These are phyloP conservation scores for Cladosporium oxysporum DNA, from an alignment of 2,329 filamentous ascomycete genomes.

Conservation along the genomic window DNA sequence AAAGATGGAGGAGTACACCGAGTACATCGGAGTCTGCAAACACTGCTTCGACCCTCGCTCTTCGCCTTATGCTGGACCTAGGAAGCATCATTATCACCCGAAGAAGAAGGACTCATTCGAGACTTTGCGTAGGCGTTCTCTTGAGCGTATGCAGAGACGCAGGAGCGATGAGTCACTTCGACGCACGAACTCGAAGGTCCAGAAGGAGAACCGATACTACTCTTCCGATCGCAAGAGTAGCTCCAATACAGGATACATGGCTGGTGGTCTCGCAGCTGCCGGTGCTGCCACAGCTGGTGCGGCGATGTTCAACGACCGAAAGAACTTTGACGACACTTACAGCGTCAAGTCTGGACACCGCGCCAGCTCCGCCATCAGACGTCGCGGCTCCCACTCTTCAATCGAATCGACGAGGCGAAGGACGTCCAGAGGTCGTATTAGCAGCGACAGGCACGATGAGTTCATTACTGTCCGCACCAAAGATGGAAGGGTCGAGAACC, in stretches of 20 bases:
- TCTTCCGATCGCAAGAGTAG: slow-evolving; percentile 51
- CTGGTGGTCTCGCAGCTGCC: slow-evolving; percentile 56
- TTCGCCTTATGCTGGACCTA: slow-evolving; percentile 58
- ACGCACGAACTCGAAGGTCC: slow-evolving; percentile 47
- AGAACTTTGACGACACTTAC: slow-evolving; percentile 63
- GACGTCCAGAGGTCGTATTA: slow-evolving; percentile 23
- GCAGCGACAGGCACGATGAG: slow-evolving; percentile 25
- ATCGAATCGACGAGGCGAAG: slow-evolving; percentile 32
- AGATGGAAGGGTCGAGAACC: slow-evolving; percentile 35
- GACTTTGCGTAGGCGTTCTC: slow-evolving; percentile 31
- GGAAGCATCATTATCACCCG: slow-evolving; percentile 59
- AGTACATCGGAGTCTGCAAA: slow-evolving; percentile 66
- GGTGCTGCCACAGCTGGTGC: slow-evolving; percentile 52
- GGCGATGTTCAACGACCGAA: slow-evolving; percentile 51
- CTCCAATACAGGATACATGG: slow-evolving; percentile 52
- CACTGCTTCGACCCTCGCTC: slow-evolving; percentile 65
- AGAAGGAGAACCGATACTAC: slow-evolving; percentile 61
- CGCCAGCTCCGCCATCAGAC: slow-evolving; percentile 37
- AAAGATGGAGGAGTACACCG: slow-evolving; percentile 67
- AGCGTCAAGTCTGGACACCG: slow-evolving; percentile 57
- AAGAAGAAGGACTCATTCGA: slow-evolving; percentile 35
- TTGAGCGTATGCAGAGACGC: slow-evolving; percentile 28
- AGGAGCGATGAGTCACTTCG: slow-evolving; percentile 37
- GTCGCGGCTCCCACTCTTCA: slow-evolving; percentile 36
- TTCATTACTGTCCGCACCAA: slow-evolving; percentile 33